Conservation (phyloP, 768 basidiomycete species). For the Suillus hirtellus region DNA sequence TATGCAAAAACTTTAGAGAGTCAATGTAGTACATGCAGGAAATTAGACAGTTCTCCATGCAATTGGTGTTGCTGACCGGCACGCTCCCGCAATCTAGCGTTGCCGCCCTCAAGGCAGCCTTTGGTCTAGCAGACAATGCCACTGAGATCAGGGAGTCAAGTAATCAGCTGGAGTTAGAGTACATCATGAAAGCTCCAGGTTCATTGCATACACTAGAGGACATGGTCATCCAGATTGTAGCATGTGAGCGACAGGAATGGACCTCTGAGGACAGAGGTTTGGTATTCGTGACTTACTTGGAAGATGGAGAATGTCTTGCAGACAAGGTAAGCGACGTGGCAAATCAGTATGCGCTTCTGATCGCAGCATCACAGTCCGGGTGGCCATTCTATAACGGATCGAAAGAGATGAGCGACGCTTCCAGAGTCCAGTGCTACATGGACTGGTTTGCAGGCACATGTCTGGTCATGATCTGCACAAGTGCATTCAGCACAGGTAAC, state of each 20-base stretch:
- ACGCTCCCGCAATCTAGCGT: too few species aligned
- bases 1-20: too few species aligned
- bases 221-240: background rate
- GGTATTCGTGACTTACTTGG: slow-evolving; percentile 13
- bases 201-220: fast-evolving
- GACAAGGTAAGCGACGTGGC: background rate
- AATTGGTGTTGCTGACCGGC: too few species aligned
- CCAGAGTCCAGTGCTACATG: background rate
- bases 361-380: background rate
- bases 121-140: too few species aligned
- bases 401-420: too few species aligned
- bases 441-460: slow-evolving; percentile 16
- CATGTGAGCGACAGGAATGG: fast-evolving
- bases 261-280: slow-evolving; percentile 1
- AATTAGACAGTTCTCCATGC: too few species aligned
- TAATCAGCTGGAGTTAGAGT: slow-evolving; percentile 20
- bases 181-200: background rate
- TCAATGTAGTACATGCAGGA: too few species aligned
- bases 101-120: too few species aligned
- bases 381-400: slow-evolving; percentile 22
- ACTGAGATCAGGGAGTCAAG: background rate
- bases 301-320: background rate
- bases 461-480: slow-evolving; percentile 22
- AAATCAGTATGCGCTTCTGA: background rate
- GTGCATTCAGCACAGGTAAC: slow-evolving; percentile 29